Evolutionary conservation across 1,139 yeast genomes (phyloP).

Genomic region (Nakaseomyces uthaithaninus): DNA sequence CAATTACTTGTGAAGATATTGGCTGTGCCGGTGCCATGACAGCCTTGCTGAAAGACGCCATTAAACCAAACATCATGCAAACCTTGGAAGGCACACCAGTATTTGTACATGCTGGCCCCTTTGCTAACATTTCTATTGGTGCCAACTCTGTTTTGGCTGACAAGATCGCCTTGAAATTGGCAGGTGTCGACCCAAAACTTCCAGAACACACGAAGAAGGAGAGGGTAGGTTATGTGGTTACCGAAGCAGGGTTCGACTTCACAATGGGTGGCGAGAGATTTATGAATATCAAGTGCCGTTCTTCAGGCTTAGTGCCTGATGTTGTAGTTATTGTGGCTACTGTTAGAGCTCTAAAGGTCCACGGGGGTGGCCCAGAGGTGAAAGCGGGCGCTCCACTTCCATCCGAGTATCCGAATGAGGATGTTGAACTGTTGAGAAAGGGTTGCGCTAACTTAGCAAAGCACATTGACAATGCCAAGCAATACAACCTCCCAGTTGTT

Average conservation of each 20-base stretch:
- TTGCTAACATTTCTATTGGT: conserved; percentile 79
- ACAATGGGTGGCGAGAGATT: conserved; percentile 99
- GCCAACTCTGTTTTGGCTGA: conserved; percentile 79
- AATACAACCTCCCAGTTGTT: conserved; percentile 86
- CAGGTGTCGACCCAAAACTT: conserved; percentile 35
- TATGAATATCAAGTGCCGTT: conserved; percentile 91
- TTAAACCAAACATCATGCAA: conserved; percentile 79
- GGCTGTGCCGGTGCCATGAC: conserved; percentile 79
- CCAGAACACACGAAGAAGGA: conserved; percentile 43
- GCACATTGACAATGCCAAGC: conserved; percentile 80
- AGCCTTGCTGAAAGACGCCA: conserved; percentile 70
- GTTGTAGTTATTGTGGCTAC: conserved; percentile 94
- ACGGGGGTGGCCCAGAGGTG: conserved; percentile 98
- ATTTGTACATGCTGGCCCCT: conserved; percentile 79
- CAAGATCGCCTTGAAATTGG: conserved; percentile 59
- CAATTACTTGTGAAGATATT: conserved; percentile 70
- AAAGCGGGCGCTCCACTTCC: conserved; percentile 93
- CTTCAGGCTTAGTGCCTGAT: conserved; percentile 86
- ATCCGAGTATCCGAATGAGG: conserved; percentile 75
- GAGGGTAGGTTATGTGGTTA: conserved; percentile 83
- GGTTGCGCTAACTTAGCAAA: conserved; percentile 90
- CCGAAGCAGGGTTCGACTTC: conserved; percentile 98
- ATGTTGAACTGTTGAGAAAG: conserved; percentile 67
- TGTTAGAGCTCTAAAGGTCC: conserved; percentile 92
- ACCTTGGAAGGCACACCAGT: conserved; percentile 81